Base-by-base conservation (phyloP, 306 rosid genomes). In the Begonia peltatifolia region DNA sequence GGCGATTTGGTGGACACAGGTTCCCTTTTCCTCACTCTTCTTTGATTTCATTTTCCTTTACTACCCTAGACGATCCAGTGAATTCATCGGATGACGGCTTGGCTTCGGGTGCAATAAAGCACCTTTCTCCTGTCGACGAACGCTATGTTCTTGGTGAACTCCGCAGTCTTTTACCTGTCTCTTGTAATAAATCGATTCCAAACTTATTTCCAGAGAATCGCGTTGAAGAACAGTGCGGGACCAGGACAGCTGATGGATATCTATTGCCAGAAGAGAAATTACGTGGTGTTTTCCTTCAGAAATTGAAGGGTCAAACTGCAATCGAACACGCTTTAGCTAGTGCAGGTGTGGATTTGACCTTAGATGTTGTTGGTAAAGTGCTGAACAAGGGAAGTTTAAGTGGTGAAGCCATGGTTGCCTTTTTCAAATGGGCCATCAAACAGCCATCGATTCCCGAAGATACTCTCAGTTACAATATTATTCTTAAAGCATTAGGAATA, bases 221-320 rank as follows among this genome's bases (percentile, higher is more conserved):
- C 54, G 16, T 69, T 1, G 64, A 58, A 55, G 56, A 63, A 38
- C 54, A 11, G 47, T 12, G 49, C 7, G 53, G 64, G 53, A 25
- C 9, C 7, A 65, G 71, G 58, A 47, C 71, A 2, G 79, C 64
- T 6, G 93, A 88, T 58, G 93, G 76, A 11, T 79, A 77, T 62
- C 47, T 88, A 53, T 62, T 60, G 38, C 81, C 93, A 0, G 87
- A 76, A 53, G 97, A 88, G 47, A 84, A 80, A 67, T 52, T 89
- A 6, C 79, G 89, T 1, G 97, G 97, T 6, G 68, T 82, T 55
- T 89, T 89, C 60, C 89, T 84, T 51, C 95, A 77, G 68, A 89
- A 72, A 42, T 68, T 89, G 63, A 82, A 57, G 55, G 95, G 97
- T 42, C 74, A 55, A 53, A 49, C 78, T 15, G 81, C 86, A 60